These are phyloP conservation scores for Nakazawaea wyomingensis DNA, from an alignment of 805 yeast species.

Conservation along the genomic window DNA sequence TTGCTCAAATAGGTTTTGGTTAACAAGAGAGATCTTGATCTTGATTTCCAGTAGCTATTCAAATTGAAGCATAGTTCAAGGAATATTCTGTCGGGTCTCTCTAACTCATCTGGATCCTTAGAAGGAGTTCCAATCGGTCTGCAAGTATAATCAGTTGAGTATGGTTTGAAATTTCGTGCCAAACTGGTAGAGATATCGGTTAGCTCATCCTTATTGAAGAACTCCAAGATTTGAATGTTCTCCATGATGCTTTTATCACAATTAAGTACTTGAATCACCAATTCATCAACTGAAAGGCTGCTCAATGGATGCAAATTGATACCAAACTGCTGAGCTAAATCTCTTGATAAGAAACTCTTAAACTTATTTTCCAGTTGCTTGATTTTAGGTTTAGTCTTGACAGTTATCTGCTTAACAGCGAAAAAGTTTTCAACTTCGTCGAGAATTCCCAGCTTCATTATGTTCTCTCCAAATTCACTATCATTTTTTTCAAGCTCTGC, in stretches of 20 bases:
- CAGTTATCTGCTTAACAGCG: constrained; percentile 29
- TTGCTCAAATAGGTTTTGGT: constrained; percentile 72
- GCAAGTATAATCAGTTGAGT: constrained; percentile 64
- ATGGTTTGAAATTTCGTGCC: constrained; percentile 73
- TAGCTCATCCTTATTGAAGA: constrained; percentile 70
- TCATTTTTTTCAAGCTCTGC: constrained; percentile 36
- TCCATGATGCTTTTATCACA: constrained; percentile 72
- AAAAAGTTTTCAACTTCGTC: constrained; percentile 59
- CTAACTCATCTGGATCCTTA: constrained; percentile 70
- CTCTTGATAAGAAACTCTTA: constrained; percentile 70
- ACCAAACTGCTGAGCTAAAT: constrained; percentile 90
- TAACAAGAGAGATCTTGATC: constrained; percentile 78
- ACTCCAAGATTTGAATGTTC: constrained; percentile 75
- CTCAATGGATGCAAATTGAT: constrained; percentile 83
- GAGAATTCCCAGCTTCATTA: constrained; percentile 56
- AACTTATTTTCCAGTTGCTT: constrained; percentile 41
- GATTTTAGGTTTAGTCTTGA: constrained; percentile 3
- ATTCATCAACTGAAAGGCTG: constrained; percentile 51
- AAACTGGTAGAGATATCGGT: constrained; percentile 69
- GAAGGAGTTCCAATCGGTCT: constrained; percentile 41
- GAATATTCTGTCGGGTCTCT: constrained; percentile 82
- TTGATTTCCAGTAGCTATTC: constrained; percentile 85
- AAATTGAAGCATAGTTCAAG: constrained; percentile 79
- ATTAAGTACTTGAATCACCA: constrained; percentile 64
- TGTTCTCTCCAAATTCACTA: constrained; percentile 37